These are phyloP conservation scores for Gossypium lobatum DNA, from an alignment of 441 rosid species.

Conservation along the genomic window DNA sequence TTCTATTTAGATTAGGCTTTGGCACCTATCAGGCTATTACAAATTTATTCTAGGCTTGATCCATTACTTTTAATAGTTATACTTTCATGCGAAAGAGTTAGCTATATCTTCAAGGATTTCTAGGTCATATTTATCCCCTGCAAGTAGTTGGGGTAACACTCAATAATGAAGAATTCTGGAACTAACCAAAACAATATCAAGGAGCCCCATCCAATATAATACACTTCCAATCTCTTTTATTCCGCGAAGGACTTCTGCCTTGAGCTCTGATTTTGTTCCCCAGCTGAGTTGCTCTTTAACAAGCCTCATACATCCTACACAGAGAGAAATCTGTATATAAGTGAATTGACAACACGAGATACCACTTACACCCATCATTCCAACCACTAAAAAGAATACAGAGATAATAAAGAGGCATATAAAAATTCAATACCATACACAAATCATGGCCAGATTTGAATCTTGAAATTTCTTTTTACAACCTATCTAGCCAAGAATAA, in stretches of 20 bases:
- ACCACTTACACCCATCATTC: background rate
- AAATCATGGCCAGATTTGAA: background rate
- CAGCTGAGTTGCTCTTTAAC: conserved; percentile 89
- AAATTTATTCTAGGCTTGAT: background rate
- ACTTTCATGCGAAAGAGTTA: background rate
- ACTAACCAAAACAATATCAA: conserved; percentile 92
- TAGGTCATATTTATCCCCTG: background rate
- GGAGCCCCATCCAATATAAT: conserved; percentile 92
- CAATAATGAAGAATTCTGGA: conserved; percentile 18
- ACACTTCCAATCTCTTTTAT: conserved; percentile 98
- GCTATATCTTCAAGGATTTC: background rate
- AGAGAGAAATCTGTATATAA: conserved; percentile 16
- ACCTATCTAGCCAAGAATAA: background rate
- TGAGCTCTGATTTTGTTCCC: conserved; percentile 88
- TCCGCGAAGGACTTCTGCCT: conserved; percentile 85
- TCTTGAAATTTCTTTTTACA: background rate
- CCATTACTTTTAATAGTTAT: background rate
- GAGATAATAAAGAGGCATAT: background rate
- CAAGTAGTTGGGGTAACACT: background rate
- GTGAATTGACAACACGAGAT: conserved; percentile 3
- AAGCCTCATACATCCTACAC: conserved; percentile 89
- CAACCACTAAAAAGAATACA: background rate
- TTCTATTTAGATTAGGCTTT: conserved; percentile 3
- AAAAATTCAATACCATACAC: background rate
- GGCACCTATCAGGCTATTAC: background rate